A percentile compares a stretch with the other conserved stretches of the same genome.
Conservation (phyloP, 2,329 filamentous ascomycete genomes). For the Dichotomopilus funicola region DNA sequence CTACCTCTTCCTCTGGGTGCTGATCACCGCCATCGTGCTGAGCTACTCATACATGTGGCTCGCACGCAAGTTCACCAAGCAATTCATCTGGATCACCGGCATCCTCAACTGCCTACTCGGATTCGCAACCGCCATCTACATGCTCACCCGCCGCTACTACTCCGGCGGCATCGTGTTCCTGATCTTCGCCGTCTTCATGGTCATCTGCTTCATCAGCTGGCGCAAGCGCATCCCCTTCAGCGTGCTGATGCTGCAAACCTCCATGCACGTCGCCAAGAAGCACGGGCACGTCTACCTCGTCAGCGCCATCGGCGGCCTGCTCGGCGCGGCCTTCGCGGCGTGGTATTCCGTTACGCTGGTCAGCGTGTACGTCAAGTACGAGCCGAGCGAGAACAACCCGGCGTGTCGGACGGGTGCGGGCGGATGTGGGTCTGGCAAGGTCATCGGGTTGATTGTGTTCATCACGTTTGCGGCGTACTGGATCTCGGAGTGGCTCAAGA, state of each 20-base stretch:
- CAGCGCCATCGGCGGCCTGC: constrained; percentile 72
- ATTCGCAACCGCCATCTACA: constrained; percentile 80
- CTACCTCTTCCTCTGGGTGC: constrained; percentile 73
- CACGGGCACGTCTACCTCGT: constrained; percentile 84
- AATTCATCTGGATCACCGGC: constrained; percentile 88
- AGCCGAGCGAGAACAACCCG: constrained; percentile 52
- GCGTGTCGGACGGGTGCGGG: constrained; percentile 48
- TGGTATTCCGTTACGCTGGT: constrained; percentile 86
- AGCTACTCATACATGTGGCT: constrained; percentile 71
- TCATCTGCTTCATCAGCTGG: constrained; percentile 83
- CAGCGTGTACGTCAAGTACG: constrained; percentile 76
- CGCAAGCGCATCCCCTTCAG: constrained; percentile 86
- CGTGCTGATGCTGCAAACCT: constrained; percentile 79
- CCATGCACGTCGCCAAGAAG: constrained; percentile 75
- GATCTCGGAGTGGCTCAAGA: constrained; percentile 91
- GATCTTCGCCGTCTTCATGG: constrained; percentile 70
- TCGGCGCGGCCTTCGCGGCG: constrained; percentile 68
- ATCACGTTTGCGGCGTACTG: constrained; percentile 90
- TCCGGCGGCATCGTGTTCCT: constrained; percentile 83
- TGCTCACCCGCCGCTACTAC: constrained; percentile 70
- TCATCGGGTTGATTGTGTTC: constrained; percentile 80
- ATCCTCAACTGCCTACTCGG: constrained; percentile 82
- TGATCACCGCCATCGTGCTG: constrained; percentile 66
- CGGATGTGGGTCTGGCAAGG: constrained; percentile 65
- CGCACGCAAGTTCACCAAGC: constrained; percentile 73